A percentile compares a stretch with the other conserved stretches of the same genome.
Evolutionary conservation across 2,329 filamentous ascomycete species (phyloP).

Genomic region (Ampelomyces quisqualis): DNA sequence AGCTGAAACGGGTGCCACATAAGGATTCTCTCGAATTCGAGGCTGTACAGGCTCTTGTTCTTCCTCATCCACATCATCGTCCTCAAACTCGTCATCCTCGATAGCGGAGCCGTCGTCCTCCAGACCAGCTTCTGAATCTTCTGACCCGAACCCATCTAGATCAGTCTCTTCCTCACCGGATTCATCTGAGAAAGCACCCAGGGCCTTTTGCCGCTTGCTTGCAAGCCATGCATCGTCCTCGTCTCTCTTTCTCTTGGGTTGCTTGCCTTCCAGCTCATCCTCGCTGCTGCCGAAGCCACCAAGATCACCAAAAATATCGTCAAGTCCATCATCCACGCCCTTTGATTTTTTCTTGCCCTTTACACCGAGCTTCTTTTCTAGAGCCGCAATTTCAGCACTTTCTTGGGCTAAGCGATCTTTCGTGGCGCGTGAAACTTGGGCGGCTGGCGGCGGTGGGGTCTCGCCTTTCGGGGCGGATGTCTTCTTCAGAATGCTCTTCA

Average conservation of each 20-base stretch:
- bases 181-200: slow-evolving; percentile 19
- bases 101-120: slow-evolving; percentile 25
- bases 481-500: slow-evolving; percentile 35
- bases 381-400: slow-evolving; percentile 80
- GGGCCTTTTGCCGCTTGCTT: slow-evolving; percentile 58
- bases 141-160: slow-evolving; percentile 15
- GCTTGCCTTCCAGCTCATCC: slow-evolving; percentile 44
- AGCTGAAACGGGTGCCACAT: slow-evolving; percentile 66
- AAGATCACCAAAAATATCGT: slow-evolving; percentile 71
- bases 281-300: slow-evolving; percentile 48
- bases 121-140: slow-evolving; percentile 8
- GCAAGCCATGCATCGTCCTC: slow-evolving; percentile 64
- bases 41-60: slow-evolving; percentile 36
- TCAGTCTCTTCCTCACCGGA: slow-evolving; percentile 29
- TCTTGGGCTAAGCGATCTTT: slow-evolving; percentile 69
- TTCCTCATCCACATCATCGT: slow-evolving; percentile 11
- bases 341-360: slow-evolving; percentile 70
- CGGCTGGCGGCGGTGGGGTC: slow-evolving; percentile 20
- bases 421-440: slow-evolving; percentile 45
- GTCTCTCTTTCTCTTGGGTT: slow-evolving; percentile 56
- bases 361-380: slow-evolving; percentile 86
- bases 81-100: slow-evolving; percentile 28
- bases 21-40: slow-evolving; percentile 76
- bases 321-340: slow-evolving; percentile 79
- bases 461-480: slow-evolving; percentile 8